Conservation (phyloP, 129 eudicot genomes). For the Centella asiatica region DNA sequence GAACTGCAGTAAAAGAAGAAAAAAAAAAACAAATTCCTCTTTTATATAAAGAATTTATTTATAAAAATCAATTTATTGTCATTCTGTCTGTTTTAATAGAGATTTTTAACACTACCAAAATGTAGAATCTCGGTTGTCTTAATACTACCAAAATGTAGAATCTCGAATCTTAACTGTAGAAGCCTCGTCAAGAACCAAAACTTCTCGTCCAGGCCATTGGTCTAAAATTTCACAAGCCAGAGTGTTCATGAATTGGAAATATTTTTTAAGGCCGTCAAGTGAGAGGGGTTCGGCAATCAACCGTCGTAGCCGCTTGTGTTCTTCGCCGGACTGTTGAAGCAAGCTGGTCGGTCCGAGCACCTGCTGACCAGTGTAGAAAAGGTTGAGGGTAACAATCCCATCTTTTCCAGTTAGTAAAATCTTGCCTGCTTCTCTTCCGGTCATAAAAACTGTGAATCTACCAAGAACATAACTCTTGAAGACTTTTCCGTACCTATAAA, state of each 20-base stretch:
- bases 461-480: constrained; percentile 73
- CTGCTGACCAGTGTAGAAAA: constrained; percentile 63
- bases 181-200: constrained; percentile 74
- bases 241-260: constrained; percentile 56
- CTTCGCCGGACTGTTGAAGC: constrained; percentile 73
- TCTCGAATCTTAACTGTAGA: constrained; percentile 40
- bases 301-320: constrained; percentile 62
- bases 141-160: not conserved
- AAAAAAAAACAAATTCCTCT: no score
- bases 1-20: constrained; percentile 39
- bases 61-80: no score
- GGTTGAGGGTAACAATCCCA: constrained; percentile 72
- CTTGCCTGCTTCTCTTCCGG: constrained; percentile 76
- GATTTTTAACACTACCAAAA: no score
- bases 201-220: constrained; percentile 46
- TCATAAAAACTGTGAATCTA: constrained; percentile 59
- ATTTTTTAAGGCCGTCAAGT: constrained; percentile 56
- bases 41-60: not conserved
- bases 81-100: no score
- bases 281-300: constrained; percentile 76
- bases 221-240: constrained; percentile 53
- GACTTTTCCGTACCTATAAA: constrained; percentile 61
- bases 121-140: no score
- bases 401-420: constrained; percentile 70
- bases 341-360: constrained; percentile 75